Evolutionary conservation across 2,329 filamentous ascomycete genomes (phyloP).

Genomic region (Paramyrothecium roridum): DNA sequence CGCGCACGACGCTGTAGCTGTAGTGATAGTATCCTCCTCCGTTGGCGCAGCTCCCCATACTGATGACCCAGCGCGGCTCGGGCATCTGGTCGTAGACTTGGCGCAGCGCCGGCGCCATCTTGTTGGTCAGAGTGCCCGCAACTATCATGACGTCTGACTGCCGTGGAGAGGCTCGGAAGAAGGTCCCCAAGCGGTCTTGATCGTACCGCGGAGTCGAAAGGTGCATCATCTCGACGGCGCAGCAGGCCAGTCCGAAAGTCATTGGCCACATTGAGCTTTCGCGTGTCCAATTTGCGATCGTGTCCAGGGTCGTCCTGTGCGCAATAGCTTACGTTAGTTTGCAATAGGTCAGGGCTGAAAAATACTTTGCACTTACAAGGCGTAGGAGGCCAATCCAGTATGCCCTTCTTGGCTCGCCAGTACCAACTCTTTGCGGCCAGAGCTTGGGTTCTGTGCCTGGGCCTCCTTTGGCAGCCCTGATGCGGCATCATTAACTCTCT

Average conservation of each 20-base stretch:
- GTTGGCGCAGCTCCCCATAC: slow-evolving; percentile 68
- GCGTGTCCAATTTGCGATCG: too few relatives aligned
- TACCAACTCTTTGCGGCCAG: too few relatives aligned
- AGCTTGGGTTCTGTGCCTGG: too few relatives aligned
- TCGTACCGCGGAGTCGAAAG: slow-evolving; percentile 85
- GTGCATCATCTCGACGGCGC: slow-evolving; percentile 91
- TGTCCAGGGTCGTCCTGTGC: too few relatives aligned
- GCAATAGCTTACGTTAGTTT: too few relatives aligned
- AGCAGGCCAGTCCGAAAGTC: slow-evolving; percentile 86
- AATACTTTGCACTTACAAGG: too few relatives aligned
- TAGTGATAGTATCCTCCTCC: slow-evolving; percentile 72
- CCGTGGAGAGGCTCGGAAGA: slow-evolving; percentile 83
- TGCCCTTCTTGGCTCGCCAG: too few relatives aligned
- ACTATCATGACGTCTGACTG: slow-evolving; percentile 94
- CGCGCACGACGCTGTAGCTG: slow-evolving; percentile 62
- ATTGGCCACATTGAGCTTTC: too few relatives aligned
- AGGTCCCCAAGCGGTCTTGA: slow-evolving; percentile 83
- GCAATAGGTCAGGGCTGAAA: too few relatives aligned
- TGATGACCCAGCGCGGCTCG: slow-evolving; percentile 59
- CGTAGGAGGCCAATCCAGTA: too few relatives aligned
- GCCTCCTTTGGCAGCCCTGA: too few relatives aligned
- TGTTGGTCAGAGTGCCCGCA: slow-evolving; percentile 69
- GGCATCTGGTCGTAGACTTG: slow-evolving; percentile 67
- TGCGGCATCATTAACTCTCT: too few relatives aligned
- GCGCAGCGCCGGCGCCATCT: slow-evolving; percentile 61